Evolutionary conservation across 2,329 filamentous ascomycete genomes (phyloP), one percentile per base, ranked within the genome.

Genomic region (Colletotrichum karsti): DNA sequence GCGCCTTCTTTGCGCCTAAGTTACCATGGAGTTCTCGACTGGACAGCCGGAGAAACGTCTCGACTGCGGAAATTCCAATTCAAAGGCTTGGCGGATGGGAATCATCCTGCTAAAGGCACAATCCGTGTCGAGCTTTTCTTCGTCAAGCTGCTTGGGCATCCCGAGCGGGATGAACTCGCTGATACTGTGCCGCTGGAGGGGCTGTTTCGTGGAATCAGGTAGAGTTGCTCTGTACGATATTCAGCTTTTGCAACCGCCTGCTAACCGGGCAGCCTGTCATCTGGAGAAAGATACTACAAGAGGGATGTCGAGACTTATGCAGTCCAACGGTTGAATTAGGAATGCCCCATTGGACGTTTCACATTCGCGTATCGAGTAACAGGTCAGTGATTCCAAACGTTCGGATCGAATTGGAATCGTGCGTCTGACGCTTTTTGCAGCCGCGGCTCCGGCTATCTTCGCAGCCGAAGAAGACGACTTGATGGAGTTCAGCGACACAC

Each of bases 331-430:
- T 41, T 55, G 35, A 55, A 55, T 22, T 55, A 41, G 53, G 33
- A 55, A 55, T 55, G 53, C 35, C 53, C 53, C 35, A 39, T 55
- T 55, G 53, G 33, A 39, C 30, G 53, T 15, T 55, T 55, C 53
- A 55, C 18, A 30, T 55, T 55, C 53, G 35, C 24, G 30, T 54
- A 54, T 24, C 41, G 41, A 48, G 5, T 48, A 10, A 13, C 18
- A 18, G 20, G 33, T 41, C 8, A n/a, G 35, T 13, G 18, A 13
- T 39, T 4, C 13, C 5, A n/a, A 20, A 26, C n/a, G n/a, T 24
- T 20, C 13, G 13, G 18, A 22, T 28, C 7, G 5, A 1, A 20
- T 18, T 41, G 2, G 15, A 18, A 8, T n/a, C 13, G 30, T 35
- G 30, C 30, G 3, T 8, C 51, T 35, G n/a, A 37, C 18, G 30